Conservation (phyloP, 2,329 filamentous ascomycete genomes). For the Fusarium odoratissimum region DNA sequence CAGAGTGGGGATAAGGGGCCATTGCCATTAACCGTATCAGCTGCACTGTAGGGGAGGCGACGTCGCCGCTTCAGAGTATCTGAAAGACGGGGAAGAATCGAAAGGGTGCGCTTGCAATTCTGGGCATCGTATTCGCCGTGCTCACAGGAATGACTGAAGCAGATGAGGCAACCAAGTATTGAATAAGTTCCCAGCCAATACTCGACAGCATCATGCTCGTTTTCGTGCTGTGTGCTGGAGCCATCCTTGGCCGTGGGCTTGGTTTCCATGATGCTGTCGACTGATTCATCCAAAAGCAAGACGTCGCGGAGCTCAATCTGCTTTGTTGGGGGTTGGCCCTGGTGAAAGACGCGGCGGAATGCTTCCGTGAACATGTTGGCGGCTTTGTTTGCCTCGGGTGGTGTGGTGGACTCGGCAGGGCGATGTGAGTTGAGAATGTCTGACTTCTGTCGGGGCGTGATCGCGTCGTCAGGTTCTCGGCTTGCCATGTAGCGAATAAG, state of each 20-base stretch:
- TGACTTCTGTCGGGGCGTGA: constrained; percentile 66
- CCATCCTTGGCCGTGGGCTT: constrained; percentile 64
- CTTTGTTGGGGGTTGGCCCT: constrained; percentile 48
- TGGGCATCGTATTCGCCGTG: constrained; percentile 69
- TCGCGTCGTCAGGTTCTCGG: constrained; percentile 58
- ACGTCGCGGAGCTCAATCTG: constrained; percentile 64
- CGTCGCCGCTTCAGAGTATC: constrained; percentile 48
- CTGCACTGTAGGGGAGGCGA: constrained; percentile 7
- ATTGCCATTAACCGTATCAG: constrained; percentile 30
- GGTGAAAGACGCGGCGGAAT: constrained; percentile 66
- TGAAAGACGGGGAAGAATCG: constrained; percentile 54
- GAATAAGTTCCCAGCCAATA: constrained; percentile 65
- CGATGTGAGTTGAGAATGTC: constrained; percentile 62
- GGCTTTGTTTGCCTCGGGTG: constrained; percentile 55
- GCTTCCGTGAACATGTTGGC: constrained; percentile 66
- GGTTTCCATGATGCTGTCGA: constrained; percentile 65
- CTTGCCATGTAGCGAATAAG: constrained; percentile 66
- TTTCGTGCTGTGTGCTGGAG: constrained; percentile 48
- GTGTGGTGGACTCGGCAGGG: constrained; percentile 52
- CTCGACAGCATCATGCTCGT: constrained; percentile 57
- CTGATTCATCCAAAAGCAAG: constrained; percentile 63
- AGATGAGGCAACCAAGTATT: constrained; percentile 68
- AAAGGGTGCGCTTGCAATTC: constrained; percentile 65
- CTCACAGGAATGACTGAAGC: constrained; percentile 70
- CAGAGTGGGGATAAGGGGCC: constrained; percentile 44